Evolutionary conservation across 1,284 basidiomycete species (phyloP).

Genomic region (Dichomitus squalens): DNA sequence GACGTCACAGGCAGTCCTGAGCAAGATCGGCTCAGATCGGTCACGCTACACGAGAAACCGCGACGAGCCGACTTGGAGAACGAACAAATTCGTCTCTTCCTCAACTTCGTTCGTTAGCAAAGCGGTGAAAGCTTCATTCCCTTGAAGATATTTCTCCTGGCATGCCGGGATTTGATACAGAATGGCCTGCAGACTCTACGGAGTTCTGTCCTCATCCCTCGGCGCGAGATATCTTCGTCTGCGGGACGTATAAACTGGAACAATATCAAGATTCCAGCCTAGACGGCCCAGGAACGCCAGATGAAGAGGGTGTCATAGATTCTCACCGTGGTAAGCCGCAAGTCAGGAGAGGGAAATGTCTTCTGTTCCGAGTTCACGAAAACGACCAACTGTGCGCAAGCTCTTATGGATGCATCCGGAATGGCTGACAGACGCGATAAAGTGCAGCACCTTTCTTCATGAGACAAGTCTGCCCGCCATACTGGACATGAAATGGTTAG

Average conservation of each 20-base stretch:
- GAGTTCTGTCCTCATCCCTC: conserved; percentile 83
- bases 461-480: conserved; percentile 79
- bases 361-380: conserved; percentile 58
- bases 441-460: conserved; percentile 63
- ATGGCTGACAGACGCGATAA: not conserved
- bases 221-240: conserved; percentile 70
- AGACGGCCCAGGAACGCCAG: not conserved
- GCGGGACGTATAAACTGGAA: conserved; percentile 87
- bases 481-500: conserved; percentile 92
- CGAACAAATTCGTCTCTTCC: no score
- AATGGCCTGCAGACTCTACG: conserved; percentile 85
- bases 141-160: not conserved
- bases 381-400: conserved; percentile 24
- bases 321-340: conserved; percentile 31
- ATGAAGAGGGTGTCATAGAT: conserved; percentile 6
- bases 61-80: no score
- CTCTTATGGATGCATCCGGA: not conserved
- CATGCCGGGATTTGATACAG: conserved; percentile 59
- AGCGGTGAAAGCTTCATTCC: not conserved
- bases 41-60: no score
- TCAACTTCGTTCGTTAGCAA: no score
- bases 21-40: no score
- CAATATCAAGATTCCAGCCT: conserved; percentile 31
- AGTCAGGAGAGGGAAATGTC: conserved; percentile 63
- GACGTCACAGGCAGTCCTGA: no score